Conservation (phyloP, 2,329 filamentous ascomycete genomes). For the Xylariaceae sp. region DNA sequence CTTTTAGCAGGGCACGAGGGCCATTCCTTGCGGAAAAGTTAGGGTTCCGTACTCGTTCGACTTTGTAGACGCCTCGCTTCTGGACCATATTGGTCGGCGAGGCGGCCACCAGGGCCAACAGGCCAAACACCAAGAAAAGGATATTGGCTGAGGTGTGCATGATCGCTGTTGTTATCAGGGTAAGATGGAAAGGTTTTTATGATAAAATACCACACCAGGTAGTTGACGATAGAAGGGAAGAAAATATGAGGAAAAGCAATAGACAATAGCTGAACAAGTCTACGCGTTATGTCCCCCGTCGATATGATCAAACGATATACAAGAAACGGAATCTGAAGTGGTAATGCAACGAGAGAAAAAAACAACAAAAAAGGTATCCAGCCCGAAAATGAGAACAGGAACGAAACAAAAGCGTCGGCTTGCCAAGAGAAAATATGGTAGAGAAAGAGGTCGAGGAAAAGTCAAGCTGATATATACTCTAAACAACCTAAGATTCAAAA, state of each 20-base stretch:
- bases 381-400: slow-evolving; percentile 16
- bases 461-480: slow-evolving; percentile 17
- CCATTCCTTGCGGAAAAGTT: slow-evolving; percentile 39
- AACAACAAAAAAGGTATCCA: slow-evolving; percentile 11
- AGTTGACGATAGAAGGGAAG: slow-evolving; percentile 27
- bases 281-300: neutral
- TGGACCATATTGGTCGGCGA: slow-evolving; percentile 35
- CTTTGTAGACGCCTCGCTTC: slow-evolving; percentile 42
- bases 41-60: slow-evolving; percentile 41
- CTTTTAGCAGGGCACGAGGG: slow-evolving; percentile 39
- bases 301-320: slow-evolving; percentile 9
- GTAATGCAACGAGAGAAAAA: slow-evolving; percentile 3
- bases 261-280: neutral
- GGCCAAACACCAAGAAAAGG: slow-evolving; percentile 34
- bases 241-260: neutral
- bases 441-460: neutral
- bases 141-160: slow-evolving; percentile 39
- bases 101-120: slow-evolving; percentile 37
- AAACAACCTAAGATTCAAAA: neutral
- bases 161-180: slow-evolving; percentile 15
- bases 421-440: slow-evolving; percentile 10
- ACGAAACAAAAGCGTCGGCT: slow-evolving; percentile 17
- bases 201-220: slow-evolving; percentile 37
- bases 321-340: slow-evolving; percentile 12
- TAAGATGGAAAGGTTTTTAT: slow-evolving; percentile 11